Base-by-base conservation (phyloP, 306 rosid species). In the Hippophae rhamnoides region DNA sequence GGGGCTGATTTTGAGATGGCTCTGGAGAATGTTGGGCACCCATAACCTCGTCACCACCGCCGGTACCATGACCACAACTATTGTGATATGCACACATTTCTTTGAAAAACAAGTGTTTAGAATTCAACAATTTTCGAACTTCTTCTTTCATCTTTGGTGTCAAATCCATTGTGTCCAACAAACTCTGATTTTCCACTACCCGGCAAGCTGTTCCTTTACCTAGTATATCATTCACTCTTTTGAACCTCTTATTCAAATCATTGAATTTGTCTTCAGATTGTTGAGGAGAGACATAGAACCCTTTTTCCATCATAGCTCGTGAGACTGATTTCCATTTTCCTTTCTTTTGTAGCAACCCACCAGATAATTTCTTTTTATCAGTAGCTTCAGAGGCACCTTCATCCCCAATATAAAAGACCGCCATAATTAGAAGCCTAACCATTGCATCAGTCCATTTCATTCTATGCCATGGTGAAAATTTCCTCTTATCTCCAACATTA, bases 11-110 rank as follows among this genome's bases (percentile, higher is more conserved):
- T 0, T 65, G 26, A 2, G 70, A 83, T 10, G 54, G 52, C 48
- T 84, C 94, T 0, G 76, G 71, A 6, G 89, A 79, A 3, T 67
- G 78, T 27, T 72, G 79, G 13, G 62, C 51, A 44, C 57, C 60
- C 13, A 57, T 54, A 27, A 13, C 49, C 23, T 18, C 1, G 23
- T 18, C 23, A 9, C 69, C 75, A 26, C 59, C 55, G 27, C 41
- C 72, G 49, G 48, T 52, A 8, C 78, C 82, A 50, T 90, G 93
- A 10, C 84, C 80, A 57, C 87, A 90, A 58, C 92, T 90, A 61
- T 82, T 85, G 56, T 92, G 99, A 63, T 92, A 88, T 63, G 95
- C 99, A 67, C 99, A 92, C 99, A 92, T 92, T 77, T 92, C 99
- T 59, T 89, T 81, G 77, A 92, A 92, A 64, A 92, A 88, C 3